A percentile compares a stretch with the other conserved stretches of the same genome.
phyloP scores from a whole-genome alignment of 306 rosid genomes.

The Acacia crassicarpa region DNA sequence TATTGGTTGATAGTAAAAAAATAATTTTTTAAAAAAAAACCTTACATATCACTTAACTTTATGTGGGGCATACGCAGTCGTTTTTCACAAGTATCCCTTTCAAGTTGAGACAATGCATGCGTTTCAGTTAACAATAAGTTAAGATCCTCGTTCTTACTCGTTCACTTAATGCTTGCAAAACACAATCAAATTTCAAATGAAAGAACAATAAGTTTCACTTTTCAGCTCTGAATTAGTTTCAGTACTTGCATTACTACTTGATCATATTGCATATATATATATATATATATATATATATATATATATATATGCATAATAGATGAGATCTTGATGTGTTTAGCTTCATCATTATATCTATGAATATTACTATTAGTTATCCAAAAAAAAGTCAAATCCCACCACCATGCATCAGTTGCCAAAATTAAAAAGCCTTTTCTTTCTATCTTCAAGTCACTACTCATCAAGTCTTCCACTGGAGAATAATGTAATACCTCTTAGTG shows the following conservation, averaged over 20 bases:
- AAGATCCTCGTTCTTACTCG: too few relatives aligned
- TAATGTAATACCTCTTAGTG: neutral
- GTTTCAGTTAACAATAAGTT: neutral
- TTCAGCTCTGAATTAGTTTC: neutral
- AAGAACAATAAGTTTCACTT: neutral
- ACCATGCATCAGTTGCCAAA: conserved; percentile 21
- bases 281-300: neutral
- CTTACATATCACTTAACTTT: neutral
- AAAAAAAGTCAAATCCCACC: conserved; percentile 40
- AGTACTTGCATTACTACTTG: neutral
- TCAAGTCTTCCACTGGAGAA: conserved; percentile 26
- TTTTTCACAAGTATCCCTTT: neutral
- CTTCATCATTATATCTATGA: conserved; percentile 12
- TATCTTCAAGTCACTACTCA: conserved; percentile 16
- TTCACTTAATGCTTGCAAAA: conserved; percentile 1
- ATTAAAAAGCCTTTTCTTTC: neutral
- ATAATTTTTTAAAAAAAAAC: too few relatives aligned
- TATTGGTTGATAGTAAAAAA: too few relatives aligned
- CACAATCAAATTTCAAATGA: conserved; percentile 1
- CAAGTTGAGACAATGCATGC: neutral
- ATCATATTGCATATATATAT: neutral
- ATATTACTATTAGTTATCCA: neutral
- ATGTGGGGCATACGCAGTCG: neutral
- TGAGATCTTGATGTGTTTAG: conserved; percentile 13
- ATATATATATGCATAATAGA: neutral